Conservation (phyloP, 768 basidiomycete genomes). For the Inosperma sp. region DNA sequence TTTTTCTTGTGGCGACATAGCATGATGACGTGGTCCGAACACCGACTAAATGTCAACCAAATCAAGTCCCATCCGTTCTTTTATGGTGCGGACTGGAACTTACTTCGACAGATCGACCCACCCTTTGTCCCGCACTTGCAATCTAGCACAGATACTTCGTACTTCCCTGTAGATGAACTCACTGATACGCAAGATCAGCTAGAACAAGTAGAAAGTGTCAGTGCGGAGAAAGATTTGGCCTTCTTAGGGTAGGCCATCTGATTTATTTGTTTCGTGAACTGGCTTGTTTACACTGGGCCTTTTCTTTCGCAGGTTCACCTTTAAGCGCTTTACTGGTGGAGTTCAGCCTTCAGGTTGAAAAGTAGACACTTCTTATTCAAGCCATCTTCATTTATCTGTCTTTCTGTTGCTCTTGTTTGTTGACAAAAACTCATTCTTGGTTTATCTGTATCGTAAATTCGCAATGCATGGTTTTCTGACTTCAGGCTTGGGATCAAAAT, state of each 20-base stretch:
- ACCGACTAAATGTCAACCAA: conserved; percentile 73
- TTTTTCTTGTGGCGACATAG: conserved; percentile 40
- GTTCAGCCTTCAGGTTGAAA: conserved; percentile 27
- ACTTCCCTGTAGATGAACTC: conserved; percentile 95
- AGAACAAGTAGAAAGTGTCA: conserved; percentile 55
- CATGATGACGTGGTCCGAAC: conserved; percentile 81
- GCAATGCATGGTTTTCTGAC: conserved; percentile 6
- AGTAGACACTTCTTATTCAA: too few relatives aligned
- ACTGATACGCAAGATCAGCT: conserved; percentile 61
- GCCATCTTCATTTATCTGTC: background rate
- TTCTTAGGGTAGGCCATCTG: conserved; percentile 51
- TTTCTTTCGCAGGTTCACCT: conserved; percentile 59
- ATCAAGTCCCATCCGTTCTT: conserved; percentile 94
- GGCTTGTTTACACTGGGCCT: conserved; percentile 10
- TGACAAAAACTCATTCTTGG: background rate
- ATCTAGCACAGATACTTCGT: conserved; percentile 89
- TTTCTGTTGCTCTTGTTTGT: background rate
- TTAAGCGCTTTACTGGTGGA: conserved; percentile 65
- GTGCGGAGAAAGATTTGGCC: conserved; percentile 64
- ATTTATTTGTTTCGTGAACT: conserved; percentile 1
- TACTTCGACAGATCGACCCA: conserved; percentile 88
- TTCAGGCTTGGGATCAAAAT: too few relatives aligned
- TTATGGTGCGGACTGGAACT: conserved; percentile 90
- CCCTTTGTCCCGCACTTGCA: conserved; percentile 93
- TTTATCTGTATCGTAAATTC: background rate